phyloP scores from a whole-genome alignment of 805 yeast genomes.

The Kodamaea sagamina region DNA sequence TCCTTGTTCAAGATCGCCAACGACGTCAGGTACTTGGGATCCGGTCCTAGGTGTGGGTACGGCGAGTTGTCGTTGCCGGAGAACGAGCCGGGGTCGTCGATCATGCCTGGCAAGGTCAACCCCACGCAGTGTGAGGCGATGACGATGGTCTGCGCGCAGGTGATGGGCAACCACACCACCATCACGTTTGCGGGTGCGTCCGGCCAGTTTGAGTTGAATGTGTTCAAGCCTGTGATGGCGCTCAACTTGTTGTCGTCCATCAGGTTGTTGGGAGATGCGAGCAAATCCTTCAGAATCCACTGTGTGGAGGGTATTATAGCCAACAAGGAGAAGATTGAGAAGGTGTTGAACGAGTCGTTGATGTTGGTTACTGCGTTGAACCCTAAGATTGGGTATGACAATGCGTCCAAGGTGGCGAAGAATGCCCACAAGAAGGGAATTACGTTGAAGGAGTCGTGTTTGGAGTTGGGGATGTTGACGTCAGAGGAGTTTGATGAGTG shows the following conservation, averaged over 20 bases:
- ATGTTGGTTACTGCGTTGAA: constrained; percentile 45
- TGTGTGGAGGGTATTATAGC: constrained; percentile 43
- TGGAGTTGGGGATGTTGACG: constrained; percentile 37
- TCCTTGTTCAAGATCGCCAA: constrained; percentile 42
- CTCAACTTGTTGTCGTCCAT: constrained; percentile 37
- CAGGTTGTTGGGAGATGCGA: constrained; percentile 37
- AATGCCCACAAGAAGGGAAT: constrained; percentile 44
- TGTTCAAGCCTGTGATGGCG: constrained; percentile 43
- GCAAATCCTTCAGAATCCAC: constrained; percentile 36
- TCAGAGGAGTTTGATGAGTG: constrained; percentile 39
- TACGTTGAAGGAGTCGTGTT: constrained; percentile 39
- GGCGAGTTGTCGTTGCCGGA: constrained; percentile 43
- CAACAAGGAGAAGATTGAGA: constrained; percentile 37
- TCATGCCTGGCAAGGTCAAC: constrained; percentile 45
- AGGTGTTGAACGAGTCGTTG: constrained; percentile 40
- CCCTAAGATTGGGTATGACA: constrained; percentile 43
- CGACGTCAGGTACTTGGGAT: constrained; percentile 42
- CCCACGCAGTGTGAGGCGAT: constrained; percentile 44
- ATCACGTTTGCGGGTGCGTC: constrained; percentile 43
- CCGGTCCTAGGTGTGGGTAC: constrained; percentile 45
- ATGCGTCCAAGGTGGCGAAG: constrained; percentile 43
- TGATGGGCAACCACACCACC: constrained; percentile 41
- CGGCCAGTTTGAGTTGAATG: constrained; percentile 43
- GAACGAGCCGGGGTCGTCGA: constrained; percentile 44
- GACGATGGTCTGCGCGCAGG: constrained; percentile 44